Base-by-base conservation (phyloP, 2,329 filamentous ascomycete species). In the Venturia oleaginea region DNA sequence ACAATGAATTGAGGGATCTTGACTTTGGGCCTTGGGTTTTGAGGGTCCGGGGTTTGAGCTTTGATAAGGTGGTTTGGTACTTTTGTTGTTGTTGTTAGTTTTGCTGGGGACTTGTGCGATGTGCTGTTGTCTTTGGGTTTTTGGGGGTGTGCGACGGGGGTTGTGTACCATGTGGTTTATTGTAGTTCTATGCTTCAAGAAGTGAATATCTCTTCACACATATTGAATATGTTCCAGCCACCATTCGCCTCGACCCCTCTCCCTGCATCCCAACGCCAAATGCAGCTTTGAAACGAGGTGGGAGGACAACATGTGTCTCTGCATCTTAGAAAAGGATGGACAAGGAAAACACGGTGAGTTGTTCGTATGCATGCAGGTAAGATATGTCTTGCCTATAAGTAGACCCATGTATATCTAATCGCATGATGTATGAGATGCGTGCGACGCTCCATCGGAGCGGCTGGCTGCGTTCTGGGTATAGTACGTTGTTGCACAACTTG, bases 381-480 rank as follows among this genome's bases (percentile, higher is more conserved):
- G 34, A 40, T 40, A 27, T 51, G 10, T 27, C 46, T 34, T 34
- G 4, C 13, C 4, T 57, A 34, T n/a, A n/a, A n/a, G n/a, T n/a
- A n/a, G n/a, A n/a, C n/a, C n/a, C n/a, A n/a, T n/a, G n/a, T 34
- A 22, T 32, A 57, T 32, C 27, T 32, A 57, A 30, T 57, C 51
- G 51, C 51, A 30, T 57, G 51, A 57, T 57, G 51, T 19, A 22
- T 51, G 46, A 22, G 46, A 51, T 57, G 51, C 30, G 46, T 51
- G 46, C 46, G 46, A 51, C 46, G 27, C 46, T 51, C 46, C 46
- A 51, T 51, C 46, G 46, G 46, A 51, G 27, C 46, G 46, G 46
- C 46, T 51, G 46, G 11, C 22, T 13, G 8, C 22, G 27, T 27
- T 51, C 22, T 11, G 15, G 15, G 11, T 51, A 27, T 51, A 51